phyloP scores from a whole-genome alignment of 2,329 filamentous ascomycete species.

The Nemania abortiva region DNA sequence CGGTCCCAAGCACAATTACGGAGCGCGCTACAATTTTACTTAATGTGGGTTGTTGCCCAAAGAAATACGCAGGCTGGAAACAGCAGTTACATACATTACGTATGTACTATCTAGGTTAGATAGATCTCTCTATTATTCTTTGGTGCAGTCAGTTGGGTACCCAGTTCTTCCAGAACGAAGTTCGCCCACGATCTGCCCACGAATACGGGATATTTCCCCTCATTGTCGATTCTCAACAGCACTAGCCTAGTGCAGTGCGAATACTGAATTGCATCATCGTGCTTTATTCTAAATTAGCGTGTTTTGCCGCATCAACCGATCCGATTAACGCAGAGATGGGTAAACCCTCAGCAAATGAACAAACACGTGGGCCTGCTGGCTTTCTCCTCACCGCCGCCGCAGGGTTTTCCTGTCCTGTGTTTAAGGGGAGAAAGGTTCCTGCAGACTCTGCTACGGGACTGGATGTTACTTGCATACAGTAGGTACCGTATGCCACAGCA shows the following conservation, averaged over 20 bases:
- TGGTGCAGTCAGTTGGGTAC: not conserved
- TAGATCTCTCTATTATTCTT: not conserved
- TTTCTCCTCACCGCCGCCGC: conserved; percentile 23
- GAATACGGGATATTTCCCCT: conserved; percentile 13
- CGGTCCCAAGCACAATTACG: conserved; percentile 19
- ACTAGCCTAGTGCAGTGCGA: not conserved
- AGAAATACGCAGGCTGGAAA: not conserved
- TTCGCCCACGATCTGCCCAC: not conserved
- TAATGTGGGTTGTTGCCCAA: conserved; percentile 16
- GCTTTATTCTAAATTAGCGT: conserved; percentile 12
- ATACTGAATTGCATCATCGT: conserved; percentile 29
- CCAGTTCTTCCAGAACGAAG: not conserved
- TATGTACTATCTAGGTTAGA: not conserved
- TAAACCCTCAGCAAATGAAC: not conserved
- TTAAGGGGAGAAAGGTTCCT: conserved; percentile 27
- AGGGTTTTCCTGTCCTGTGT: conserved; percentile 13
- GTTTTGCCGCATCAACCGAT: conserved; percentile 15
- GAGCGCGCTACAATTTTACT: conserved; percentile 26
- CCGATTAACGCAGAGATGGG: not conserved
- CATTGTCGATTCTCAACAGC: conserved; percentile 1
- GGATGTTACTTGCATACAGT: conserved; percentile 1
- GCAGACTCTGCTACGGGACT: conserved; percentile 10
- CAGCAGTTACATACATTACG: not conserved
- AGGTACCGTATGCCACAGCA: not conserved
- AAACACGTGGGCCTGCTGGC: conserved; percentile 14